phyloP scores from a whole-genome alignment of 2,329 filamentous ascomycete genomes.

The Aspergillus texensis region DNA sequence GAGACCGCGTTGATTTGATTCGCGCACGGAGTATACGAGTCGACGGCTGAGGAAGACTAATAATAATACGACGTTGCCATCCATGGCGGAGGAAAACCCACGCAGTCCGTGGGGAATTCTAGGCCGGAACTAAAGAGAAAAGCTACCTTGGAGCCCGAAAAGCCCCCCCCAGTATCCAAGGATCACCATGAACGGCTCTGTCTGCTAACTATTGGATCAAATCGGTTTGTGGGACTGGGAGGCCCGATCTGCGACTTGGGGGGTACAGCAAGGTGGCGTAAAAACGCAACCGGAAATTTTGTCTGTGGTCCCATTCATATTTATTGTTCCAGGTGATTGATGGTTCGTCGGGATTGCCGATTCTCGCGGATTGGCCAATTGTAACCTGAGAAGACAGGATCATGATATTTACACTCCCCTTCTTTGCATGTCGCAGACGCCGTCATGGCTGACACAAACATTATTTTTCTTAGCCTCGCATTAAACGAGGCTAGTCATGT shows the following conservation, averaged over 20 bases:
- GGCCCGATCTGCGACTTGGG: background rate
- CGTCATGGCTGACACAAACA: background rate
- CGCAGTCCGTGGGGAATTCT: conserved; percentile 9
- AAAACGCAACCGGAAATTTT: background rate
- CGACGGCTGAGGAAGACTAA: background rate
- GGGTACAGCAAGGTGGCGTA: background rate
- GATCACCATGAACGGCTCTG: background rate
- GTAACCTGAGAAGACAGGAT: background rate
- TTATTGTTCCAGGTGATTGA: background rate
- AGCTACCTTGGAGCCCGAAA: background rate
- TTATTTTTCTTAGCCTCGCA: background rate
- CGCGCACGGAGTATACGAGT: background rate
- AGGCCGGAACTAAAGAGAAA: conserved; percentile 1
- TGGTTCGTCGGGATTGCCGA: background rate
- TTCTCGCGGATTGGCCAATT: background rate
- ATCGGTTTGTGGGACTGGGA: background rate
- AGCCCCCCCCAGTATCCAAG: background rate
- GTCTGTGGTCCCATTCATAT: background rate
- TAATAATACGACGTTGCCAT: conserved; percentile 1
- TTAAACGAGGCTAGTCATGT: background rate
- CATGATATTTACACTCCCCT: background rate
- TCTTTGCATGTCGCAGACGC: background rate
- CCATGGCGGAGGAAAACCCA: background rate
- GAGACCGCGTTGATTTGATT: conserved; percentile 2
- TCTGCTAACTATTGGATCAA: background rate